Evolutionary conservation across 305 asterid species (phyloP).

Genomic region (Rubia peregrina): DNA sequence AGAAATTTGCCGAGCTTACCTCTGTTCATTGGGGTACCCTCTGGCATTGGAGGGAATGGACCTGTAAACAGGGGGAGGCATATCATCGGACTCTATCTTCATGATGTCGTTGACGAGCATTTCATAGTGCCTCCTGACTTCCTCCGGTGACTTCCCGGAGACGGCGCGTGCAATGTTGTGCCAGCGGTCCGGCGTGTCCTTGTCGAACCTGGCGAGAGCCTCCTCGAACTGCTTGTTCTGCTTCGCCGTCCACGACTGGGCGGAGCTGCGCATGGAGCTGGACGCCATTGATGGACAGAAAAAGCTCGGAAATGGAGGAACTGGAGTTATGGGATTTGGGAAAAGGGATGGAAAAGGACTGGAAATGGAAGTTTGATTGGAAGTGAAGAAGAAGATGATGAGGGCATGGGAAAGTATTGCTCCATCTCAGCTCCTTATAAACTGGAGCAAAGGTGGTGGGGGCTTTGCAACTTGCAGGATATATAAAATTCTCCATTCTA

Average conservation of each 20-base stretch:
- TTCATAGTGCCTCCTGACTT: slow-evolving; percentile 66
- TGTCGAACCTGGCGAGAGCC: slow-evolving; percentile 63
- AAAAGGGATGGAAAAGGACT: slow-evolving; percentile 6
- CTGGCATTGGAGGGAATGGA: slow-evolving; percentile 28
- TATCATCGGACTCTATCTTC: slow-evolving; percentile 63
- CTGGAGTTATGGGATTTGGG: not conserved
- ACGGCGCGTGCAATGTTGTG: slow-evolving; percentile 69
- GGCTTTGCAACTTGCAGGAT: slow-evolving; percentile 17
- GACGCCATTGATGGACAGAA: slow-evolving; percentile 19
- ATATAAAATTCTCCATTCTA: not conserved
- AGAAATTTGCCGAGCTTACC: slow-evolving; percentile 25
- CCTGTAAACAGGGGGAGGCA: slow-evolving; percentile 65
- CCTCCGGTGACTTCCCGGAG: slow-evolving; percentile 67
- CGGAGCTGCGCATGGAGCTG: slow-evolving; percentile 19
- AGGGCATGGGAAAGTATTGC: slow-evolving; percentile 21
- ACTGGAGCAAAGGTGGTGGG: slow-evolving; percentile 19
- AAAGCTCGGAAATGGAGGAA: slow-evolving; percentile 1
- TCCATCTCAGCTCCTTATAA: slow-evolving; percentile 22
- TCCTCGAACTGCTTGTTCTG: slow-evolving; percentile 91
- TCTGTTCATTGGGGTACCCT: slow-evolving; percentile 43
- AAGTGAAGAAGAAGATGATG: slow-evolving; percentile 27
- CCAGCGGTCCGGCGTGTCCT: slow-evolving; percentile 87
- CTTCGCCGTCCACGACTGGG: slow-evolving; percentile 57
- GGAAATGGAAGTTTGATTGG: not conserved
- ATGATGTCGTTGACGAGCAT: slow-evolving; percentile 52